phyloP scores from a whole-genome alignment of 2,329 filamentous ascomycete species.

The Aureobasidium lini region DNA sequence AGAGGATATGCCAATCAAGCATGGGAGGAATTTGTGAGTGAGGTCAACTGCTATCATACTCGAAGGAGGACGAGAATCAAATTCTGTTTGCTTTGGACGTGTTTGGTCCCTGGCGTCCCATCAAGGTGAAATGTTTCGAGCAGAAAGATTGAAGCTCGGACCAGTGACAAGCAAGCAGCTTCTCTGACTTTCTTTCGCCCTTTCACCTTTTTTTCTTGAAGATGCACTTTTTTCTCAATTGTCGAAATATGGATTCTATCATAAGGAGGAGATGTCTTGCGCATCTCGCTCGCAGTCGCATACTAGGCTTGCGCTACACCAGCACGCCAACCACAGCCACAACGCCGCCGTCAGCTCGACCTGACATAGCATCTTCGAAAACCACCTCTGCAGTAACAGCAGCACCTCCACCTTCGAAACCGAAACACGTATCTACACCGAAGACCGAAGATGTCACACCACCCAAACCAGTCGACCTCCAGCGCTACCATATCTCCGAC shows the following conservation, averaged over 20 bases:
- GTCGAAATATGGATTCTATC: background rate
- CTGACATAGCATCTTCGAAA: background rate
- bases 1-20: background rate
- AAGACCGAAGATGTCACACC: background rate
- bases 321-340: background rate
- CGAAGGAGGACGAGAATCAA: background rate
- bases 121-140: background rate
- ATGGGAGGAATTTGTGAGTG: background rate
- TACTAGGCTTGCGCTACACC: background rate
- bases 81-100: background rate
- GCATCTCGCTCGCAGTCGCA: background rate
- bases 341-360: background rate
- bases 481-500: conserved; percentile 25
- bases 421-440: background rate
- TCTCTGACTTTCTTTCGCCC: background rate
- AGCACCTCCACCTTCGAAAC: background rate
- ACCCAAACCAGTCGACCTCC: conserved; percentile 17
- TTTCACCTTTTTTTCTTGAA: background rate
- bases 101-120: background rate
- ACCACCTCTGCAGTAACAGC: background rate
- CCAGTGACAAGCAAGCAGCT: background rate
- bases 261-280: background rate
- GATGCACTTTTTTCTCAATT: background rate
- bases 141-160: background rate
- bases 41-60: background rate